phyloP scores from a whole-genome alignment of 192 early-diverging fungal species.

The Phycomyces blakesleeanus region DNA sequence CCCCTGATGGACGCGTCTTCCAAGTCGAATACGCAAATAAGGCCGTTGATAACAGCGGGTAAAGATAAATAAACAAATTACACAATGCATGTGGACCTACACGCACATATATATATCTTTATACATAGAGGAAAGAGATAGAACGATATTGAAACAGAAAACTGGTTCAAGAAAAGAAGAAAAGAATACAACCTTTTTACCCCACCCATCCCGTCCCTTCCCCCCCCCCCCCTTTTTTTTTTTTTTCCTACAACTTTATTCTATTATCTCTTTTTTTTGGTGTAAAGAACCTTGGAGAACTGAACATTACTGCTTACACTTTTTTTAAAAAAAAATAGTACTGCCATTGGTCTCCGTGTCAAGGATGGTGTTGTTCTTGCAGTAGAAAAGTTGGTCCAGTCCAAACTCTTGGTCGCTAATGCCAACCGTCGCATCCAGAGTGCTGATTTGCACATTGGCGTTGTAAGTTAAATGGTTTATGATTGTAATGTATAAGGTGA shows the following conservation, averaged over 20 bases:
- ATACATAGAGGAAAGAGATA: too few relatives aligned
- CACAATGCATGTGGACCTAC: too few relatives aligned
- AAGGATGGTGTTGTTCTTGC: slow-evolving; percentile 97
- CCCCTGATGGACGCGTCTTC: slow-evolving; percentile 98
- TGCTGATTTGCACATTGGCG: slow-evolving; percentile 88
- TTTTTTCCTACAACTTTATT: too few relatives aligned
- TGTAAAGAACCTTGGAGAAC: too few relatives aligned
- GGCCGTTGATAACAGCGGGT: slow-evolving; percentile 99
- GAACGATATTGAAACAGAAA: not conserved
- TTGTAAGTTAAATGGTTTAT: slow-evolving; percentile 51
- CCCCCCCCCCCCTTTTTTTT: too few relatives aligned
- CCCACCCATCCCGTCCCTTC: too few relatives aligned
- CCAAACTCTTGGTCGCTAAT: slow-evolving; percentile 88
- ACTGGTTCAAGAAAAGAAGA: not conserved
- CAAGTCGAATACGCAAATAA: slow-evolving; percentile 98
- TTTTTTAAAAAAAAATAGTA: slow-evolving; percentile 50
- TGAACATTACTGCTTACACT: too few relatives aligned
- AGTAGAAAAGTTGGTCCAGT: slow-evolving; percentile 92
- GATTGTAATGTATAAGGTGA: not conserved
- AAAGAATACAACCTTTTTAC: too few relatives aligned
- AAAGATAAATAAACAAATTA: slow-evolving; percentile 13
- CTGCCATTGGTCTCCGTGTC: slow-evolving; percentile 88
- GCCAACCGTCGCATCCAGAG: slow-evolving; percentile 92
- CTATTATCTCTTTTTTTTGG: too few relatives aligned
- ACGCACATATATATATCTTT: not conserved